These are phyloP conservation scores for Sarocladium kiliense DNA, from an alignment of 2,329 filamentous ascomycete species.

Conservation along the genomic window DNA sequence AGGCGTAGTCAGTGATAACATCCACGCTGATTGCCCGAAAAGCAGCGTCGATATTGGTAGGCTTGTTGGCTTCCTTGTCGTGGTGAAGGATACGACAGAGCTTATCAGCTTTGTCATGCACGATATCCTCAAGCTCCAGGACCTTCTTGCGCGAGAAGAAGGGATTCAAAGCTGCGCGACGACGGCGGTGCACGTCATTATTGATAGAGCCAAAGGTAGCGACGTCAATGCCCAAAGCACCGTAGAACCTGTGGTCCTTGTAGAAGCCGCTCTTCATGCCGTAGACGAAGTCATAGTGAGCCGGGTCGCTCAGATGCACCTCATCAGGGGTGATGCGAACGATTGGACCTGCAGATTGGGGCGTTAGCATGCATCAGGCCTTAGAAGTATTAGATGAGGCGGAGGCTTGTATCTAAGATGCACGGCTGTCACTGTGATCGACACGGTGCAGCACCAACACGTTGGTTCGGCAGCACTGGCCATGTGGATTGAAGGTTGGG, in stretches of 20 bases:
- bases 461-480: not conserved
- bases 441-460: not conserved
- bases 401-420: no score
- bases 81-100: conserved; percentile 1
- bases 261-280: conserved; percentile 6
- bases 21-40: conserved; percentile 14
- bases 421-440: no score
- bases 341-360: conserved; percentile 7
- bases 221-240: not conserved
- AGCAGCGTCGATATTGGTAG: conserved; percentile 11
- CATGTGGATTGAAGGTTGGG: not conserved
- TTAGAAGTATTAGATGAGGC: not conserved
- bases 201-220: conserved; percentile 13
- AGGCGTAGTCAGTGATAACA: conserved; percentile 15
- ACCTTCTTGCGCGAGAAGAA: conserved; percentile 19
- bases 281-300: conserved; percentile 20
- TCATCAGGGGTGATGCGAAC: conserved; percentile 14
- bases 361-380: not conserved
- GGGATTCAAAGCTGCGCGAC: conserved; percentile 14
- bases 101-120: conserved; percentile 2
- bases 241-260: not conserved
- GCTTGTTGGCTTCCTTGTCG: not conserved
- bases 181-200: conserved; percentile 15
- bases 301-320: conserved; percentile 22
- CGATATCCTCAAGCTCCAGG: conserved; percentile 11